Evolutionary conservation across 768 basidiomycete genomes (phyloP), one percentile per base, ranked within the genome.

Genomic region (Termitomyces sp.): DNA sequence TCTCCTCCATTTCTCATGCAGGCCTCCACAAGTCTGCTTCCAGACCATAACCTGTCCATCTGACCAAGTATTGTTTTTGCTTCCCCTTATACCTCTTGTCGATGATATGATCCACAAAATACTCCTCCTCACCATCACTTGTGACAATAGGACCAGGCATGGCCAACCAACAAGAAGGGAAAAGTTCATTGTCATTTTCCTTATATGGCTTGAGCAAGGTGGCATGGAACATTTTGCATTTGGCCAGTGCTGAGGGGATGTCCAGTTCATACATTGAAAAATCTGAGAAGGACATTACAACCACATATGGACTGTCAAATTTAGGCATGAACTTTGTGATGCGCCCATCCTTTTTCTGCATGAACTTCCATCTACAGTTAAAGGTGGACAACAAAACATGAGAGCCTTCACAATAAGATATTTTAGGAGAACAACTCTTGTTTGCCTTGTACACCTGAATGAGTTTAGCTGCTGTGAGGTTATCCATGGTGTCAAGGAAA

Each of bases 251-350:
- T 4, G 4, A 2, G 4, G 68, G 67, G 0, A 74, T 32, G 11
- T 71, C 62, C 0, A 72, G 60, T 4, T 28, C 0, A 65, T 69
- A 22, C 71, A 72, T 0, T 65, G 57, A 28, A n/a, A n/a, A n/a
- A n/a, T n/a, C n/a, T n/a, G n/a, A n/a, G n/a, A n/a, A n/a, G n/a
- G n/a, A n/a, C n/a, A n/a, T n/a, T n/a, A n/a, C n/a, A n/a, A n/a
- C n/a, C n/a, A n/a, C n/a, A 4, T 70, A 75, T 0, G 70, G 73
- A 0, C 75, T 68, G 55, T 80, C 71, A 15, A 50, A 74, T 0
- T 69, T 57, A 0, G 72, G 73, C 69, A 81, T 75, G 57, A 78
- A 79, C 52, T 80, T 80, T 0, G 75, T 73, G 0, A 72, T 71
- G 0, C 68, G 63, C 3, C 67, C 64, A 4, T 67, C 65, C 0